Percentiles rank a stretch among this genome's conserved stretches.
These are phyloP conservation scores for Backusella parvicylindrica DNA, from an alignment of 192 early-diverging fungal species.

Conservation along the genomic window DNA sequence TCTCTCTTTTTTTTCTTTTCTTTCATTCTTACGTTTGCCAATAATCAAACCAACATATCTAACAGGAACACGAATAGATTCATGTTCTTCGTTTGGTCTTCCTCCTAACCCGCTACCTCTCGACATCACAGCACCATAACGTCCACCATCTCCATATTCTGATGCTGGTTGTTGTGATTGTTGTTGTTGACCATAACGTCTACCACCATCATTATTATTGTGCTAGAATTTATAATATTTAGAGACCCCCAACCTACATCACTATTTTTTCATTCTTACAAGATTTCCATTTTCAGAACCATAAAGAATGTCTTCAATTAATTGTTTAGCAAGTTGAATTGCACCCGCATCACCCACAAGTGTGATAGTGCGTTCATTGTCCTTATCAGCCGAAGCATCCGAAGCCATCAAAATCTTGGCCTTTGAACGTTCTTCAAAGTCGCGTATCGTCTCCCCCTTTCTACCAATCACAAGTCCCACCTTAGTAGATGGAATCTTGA, in stretches of 20 bases:
- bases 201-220: constrained; percentile 2
- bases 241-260: too few relatives aligned
- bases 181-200: background rate
- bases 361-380: constrained; percentile 53
- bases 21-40: constrained; percentile 45
- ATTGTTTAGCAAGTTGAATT: constrained; percentile 62
- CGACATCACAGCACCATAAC: constrained; percentile 9
- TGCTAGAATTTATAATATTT: too few relatives aligned
- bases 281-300: background rate
- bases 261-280: constrained; percentile 7
- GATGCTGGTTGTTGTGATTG: background rate
- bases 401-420: constrained; percentile 70
- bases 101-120: background rate
- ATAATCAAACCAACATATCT: constrained; percentile 53
- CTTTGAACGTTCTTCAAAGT: constrained; percentile 63
- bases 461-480: constrained; percentile 85
- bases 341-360: constrained; percentile 70
- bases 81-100: constrained; percentile 23
- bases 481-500: constrained; percentile 60
- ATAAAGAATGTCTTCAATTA: constrained; percentile 76
- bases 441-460: constrained; percentile 74
- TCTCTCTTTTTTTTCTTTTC: too few relatives aligned
- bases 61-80: constrained; percentile 59
- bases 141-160: background rate
- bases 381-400: constrained; percentile 37